Base-by-base conservation (phyloP, 2,329 filamentous ascomycete species). In the Pezicula radicicola region DNA sequence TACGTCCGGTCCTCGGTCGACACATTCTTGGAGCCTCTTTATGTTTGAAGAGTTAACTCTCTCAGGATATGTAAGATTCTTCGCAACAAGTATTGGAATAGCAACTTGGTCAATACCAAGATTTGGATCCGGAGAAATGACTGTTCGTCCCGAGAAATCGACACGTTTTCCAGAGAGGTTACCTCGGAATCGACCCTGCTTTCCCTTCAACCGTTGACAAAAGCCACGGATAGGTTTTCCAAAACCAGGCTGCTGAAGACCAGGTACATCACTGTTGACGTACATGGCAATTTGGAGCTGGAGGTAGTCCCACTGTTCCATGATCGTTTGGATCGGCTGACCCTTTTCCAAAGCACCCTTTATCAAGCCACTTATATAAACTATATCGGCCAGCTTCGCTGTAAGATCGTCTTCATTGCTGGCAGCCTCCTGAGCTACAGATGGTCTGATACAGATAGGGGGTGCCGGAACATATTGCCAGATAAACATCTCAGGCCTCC, bases 241-340 rank as follows among this genome's bases (percentile, higher is more conserved):
- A 54, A 91, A 87, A 8, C 91, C 89, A 12, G 87, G 87, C 63
- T 95, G 91, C 61, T 92, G 87, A n/a, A 99, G 79, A 27, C 93
- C 93, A 0, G 94, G 94, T 2, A 96, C 86, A 62, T 97, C 92
- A 57, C 92, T 96, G 74, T 99, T 97, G 69, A 99, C 93, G 68
- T 99, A 97, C 79, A 97, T 91, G 55, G 93, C 94, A 54, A 97
- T 89, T 65, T 97, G 92, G 8, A 96, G 80, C 66, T 97, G 93
- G 55, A 99, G 75, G 64, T 93, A 97, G 66, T 99, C 94, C 94
- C 94, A 99, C 63, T 96, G 91, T 68, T 99, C 94, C 85, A 97
- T 95, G 51, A 97, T 89, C 1, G 90, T 95, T 59, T 88, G 83
- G 2, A 99, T 80, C 0, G 91, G 85, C 13, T 92, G 89, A 9